Evolutionary conservation across 2,329 filamentous ascomycete genomes (phyloP), one percentile per base, ranked within the genome.

Genomic region (Aspergillus sp.): DNA sequence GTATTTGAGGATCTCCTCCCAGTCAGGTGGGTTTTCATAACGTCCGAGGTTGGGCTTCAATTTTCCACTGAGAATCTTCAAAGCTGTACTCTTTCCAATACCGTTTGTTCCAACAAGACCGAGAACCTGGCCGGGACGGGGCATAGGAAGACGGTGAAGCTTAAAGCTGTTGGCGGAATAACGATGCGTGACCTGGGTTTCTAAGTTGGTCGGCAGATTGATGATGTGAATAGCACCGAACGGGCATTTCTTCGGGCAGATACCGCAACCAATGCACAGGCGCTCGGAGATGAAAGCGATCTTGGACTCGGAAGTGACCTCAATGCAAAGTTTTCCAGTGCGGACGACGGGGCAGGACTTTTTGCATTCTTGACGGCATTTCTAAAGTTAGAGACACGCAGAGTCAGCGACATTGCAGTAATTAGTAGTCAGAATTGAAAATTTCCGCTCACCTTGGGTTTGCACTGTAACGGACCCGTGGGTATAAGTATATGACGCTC

Each of bases 91-190:
- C 86, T 99, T 99, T 78, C 95, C 95, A 70, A 98, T 99, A 91
- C 96, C 95, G 86, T 99, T 99, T 69, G 95, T 98, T 76, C 95
- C 96, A 44, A 99, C 96, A 52, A 99, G 84, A 81, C 95, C 95
- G 57, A 99, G 80, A 30, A 99, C 96, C 74, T 98, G 91, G 62
- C 95, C 95, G 32, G 95, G 93, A 60, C 95, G 88, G 62, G 95
- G 95, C 85, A 93, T 97, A 57, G 96, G 95, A 71, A 98, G 84
- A 68, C 96, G 88, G 78, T 99, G 95, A 66, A 99, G 87, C 84
- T 99, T 99, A 87, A 99, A 99, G 81, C 93, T 97, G 84, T 99
- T 99, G 76, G 95, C 93, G 55, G 93, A 96, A 83, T 99, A 99
- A 74, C 95, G 90, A 78, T 99, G 96, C 67, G 95, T 98, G 72